Conservation (phyloP, 768 basidiomycete genomes). For the Podaxis pistillaris region DNA sequence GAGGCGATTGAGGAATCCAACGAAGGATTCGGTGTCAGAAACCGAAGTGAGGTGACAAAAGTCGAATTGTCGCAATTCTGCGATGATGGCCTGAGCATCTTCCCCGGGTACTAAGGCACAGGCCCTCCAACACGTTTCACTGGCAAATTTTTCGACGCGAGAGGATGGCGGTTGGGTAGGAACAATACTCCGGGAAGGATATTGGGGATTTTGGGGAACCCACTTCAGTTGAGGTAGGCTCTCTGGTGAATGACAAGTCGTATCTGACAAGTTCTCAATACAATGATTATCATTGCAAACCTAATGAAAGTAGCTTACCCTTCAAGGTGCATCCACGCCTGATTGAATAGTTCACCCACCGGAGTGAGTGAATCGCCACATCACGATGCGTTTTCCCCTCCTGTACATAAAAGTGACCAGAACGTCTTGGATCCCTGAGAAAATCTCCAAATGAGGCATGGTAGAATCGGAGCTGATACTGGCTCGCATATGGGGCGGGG, state of each 20-base stretch:
- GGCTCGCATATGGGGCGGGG: not conserved
- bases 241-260: no score
- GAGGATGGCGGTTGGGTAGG: not conserved
- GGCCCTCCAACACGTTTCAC: not conserved
- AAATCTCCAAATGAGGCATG: not conserved
- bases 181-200: not conserved
- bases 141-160: not conserved
- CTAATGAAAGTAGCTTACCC: no score
- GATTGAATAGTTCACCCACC: no score
- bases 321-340: no score
- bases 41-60: not conserved
- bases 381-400: not conserved
- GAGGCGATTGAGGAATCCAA: not conserved
- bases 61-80: not conserved
- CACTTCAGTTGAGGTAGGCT: no score
- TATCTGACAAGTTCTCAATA: no score
- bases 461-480: not conserved
- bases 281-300: no score
- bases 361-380: not conserved
- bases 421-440: not conserved
- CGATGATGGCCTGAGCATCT: not conserved
- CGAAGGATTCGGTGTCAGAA: not conserved
- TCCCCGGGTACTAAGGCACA: not conserved
- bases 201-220: no score
- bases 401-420: not conserved